Percentiles rank a stretch among this genome's conserved stretches.
These are phyloP conservation scores for Spongispora temasekensis DNA, from an alignment of 1,284 basidiomycete genomes.

Conservation along the genomic window DNA sequence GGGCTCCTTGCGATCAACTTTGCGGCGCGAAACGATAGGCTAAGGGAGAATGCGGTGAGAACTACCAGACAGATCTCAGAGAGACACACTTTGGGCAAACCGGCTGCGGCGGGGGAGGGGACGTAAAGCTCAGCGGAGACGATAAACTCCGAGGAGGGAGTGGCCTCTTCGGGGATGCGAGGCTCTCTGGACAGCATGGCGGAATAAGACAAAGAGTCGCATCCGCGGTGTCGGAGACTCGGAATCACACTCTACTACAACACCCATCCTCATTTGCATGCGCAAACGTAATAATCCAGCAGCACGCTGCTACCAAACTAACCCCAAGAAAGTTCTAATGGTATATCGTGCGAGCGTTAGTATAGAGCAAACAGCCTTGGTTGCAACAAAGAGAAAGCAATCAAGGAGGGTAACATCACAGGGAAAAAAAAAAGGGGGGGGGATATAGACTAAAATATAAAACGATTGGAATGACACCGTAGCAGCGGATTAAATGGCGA, in stretches of 20 bases:
- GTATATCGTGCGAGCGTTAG: constrained; percentile 2
- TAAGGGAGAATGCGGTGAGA: constrained; percentile 14
- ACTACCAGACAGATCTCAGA: neutral
- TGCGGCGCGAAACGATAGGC: constrained; percentile 47
- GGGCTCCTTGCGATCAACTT: constrained; percentile 56
- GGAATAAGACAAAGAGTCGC: neutral
- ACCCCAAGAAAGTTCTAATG: constrained; percentile 16
- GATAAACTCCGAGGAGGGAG: constrained; percentile 38
- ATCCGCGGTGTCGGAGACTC: neutral
- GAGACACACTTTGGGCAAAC: constrained; percentile 57
- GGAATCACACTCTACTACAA: neutral
- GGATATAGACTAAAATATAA: constrained; percentile 13
- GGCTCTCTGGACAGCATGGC: constrained; percentile 23
- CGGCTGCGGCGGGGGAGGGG: constrained; percentile 51
- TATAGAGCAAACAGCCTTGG: constrained; percentile 20
- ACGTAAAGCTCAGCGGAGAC: constrained; percentile 66
- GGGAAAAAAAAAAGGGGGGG: too few species aligned
- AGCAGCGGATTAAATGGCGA: constrained; percentile 16
- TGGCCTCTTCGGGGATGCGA: constrained; percentile 6
- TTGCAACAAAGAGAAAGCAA: constrained; percentile 11
- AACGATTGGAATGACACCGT: constrained; percentile 7
- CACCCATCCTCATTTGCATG: constrained; percentile 4
- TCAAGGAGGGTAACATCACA: constrained; percentile 15
- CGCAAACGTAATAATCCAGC: constrained; percentile 6
- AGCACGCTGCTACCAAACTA: constrained; percentile 6